Evolutionary conservation across 2,329 filamentous ascomycete species (phyloP), one percentile per base, ranked within the genome.

Genomic region (Claviceps sp.): DNA sequence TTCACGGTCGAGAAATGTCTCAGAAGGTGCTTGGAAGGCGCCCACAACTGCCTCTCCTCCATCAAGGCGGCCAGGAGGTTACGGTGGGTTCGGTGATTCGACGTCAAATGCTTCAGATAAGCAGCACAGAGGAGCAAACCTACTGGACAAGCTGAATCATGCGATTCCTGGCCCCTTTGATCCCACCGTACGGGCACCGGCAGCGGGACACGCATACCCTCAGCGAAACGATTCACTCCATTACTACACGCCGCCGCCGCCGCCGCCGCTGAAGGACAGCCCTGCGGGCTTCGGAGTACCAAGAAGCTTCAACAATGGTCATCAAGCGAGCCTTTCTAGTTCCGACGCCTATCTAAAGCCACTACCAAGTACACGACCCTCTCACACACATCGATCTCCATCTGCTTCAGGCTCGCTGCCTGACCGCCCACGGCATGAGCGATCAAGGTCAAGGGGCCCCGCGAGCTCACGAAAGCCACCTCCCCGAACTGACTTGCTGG

Each of bases 121-220:
- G 29, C 50, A 49, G 17, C 23, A 29, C 14, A 57, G 58, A 5
- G 58, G 59, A 46, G 57, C 63, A 5, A 70, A 61, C 39, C 59
- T 87, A 29, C 60, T 85, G 58, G 74, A 78, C 55, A 76, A 80
- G 49, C 79, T 86, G 73, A 77, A 86, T 57, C 75, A 70, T 8
- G 83, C 86, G 60, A 74, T 79, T 1, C 79, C 83, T 1, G 83
- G 81, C 0, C 83, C 83, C 0, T 86, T 87, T 58, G 79, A 81
- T 56, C 64, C 73, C 36, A 66, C 61, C 55, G 66, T 68, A 57
- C 68, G 66, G 40, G 60, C 64, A 34, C 61, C 66, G 3, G 52
- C 57, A 26, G 58, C 57, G n/a, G 60, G 62, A 14, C 69, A 70
- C 43, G 61, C 64, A 1, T 67, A 68, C 36, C 59, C 66, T 4